These are phyloP conservation scores for Wilhelminamyces savonicus DNA, from an alignment of 805 yeast species.

Conservation along the genomic window DNA sequence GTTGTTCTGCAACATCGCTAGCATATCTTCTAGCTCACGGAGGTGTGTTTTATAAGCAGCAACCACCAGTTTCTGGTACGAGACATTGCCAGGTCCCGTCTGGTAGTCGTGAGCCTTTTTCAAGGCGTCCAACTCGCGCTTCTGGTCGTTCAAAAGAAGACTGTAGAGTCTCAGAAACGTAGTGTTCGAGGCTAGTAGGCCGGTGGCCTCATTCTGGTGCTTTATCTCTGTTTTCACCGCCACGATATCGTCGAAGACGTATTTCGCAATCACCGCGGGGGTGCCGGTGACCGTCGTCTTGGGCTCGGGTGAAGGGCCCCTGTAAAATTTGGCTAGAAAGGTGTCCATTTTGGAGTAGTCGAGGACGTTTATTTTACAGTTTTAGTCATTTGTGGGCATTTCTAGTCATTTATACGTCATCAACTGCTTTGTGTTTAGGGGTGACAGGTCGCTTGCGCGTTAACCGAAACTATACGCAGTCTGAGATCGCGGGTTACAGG, in stretches of 20 bases:
- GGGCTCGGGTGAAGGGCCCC: too few species aligned
- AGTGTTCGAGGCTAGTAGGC: slow-evolving; percentile 10
- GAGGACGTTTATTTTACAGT: too few species aligned
- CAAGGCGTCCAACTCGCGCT: slow-evolving; percentile 7
- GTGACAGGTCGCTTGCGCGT: too few species aligned
- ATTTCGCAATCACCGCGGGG: slow-evolving; percentile 13
- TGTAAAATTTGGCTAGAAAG: too few species aligned
- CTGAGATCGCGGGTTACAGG: too few species aligned
- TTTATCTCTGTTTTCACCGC: slow-evolving; percentile 15
- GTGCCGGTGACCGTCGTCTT: slow-evolving; percentile 8
- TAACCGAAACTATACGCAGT: too few species aligned
- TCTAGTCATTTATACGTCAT: too few species aligned
- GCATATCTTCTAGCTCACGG: slow-evolving; percentile 13
- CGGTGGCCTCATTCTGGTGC: slow-evolving; percentile 15
- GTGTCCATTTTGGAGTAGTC: too few species aligned
- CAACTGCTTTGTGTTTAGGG: too few species aligned
- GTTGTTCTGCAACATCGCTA: slow-evolving; percentile 15
- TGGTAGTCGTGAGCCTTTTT: slow-evolving; percentile 8
- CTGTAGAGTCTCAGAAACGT: slow-evolving; percentile 17
- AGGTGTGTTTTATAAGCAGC: slow-evolving; percentile 12
- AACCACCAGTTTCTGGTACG: slow-evolving; percentile 12
- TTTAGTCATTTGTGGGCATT: too few species aligned
- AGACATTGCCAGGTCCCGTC: background rate
- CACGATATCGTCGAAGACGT: slow-evolving; percentile 17
- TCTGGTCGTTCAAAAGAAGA: slow-evolving; percentile 16